Percentiles rank a stretch among this genome's conserved stretches.
These are phyloP conservation scores for Porcisia deanei DNA, from an alignment of 208 protist species.

Conservation along the genomic window DNA sequence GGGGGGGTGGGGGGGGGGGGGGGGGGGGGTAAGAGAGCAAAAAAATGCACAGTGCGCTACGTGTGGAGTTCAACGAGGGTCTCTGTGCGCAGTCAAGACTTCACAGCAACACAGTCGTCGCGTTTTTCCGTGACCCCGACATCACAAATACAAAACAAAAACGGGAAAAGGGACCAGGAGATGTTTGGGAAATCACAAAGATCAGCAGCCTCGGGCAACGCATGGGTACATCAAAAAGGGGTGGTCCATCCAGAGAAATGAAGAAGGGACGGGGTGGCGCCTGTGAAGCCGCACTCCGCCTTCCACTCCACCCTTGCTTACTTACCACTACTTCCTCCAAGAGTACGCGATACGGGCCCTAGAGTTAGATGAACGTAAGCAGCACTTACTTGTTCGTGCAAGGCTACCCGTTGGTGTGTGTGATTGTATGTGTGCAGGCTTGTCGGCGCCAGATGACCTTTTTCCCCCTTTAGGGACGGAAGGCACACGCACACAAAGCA, in stretches of 20 bases:
- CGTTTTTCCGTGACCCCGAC: no score
- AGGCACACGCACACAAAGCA: background rate
- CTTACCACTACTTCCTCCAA: background rate
- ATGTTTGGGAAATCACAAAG: constrained; percentile 65
- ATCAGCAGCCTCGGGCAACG: background rate
- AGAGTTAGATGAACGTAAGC: constrained; percentile 26
- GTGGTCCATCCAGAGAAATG: no score
- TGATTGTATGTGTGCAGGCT: background rate
- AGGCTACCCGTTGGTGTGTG: background rate
- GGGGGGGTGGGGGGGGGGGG: no score
- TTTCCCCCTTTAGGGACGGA: background rate
- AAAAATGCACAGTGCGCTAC: no score
- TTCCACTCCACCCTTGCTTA: constrained; percentile 12
- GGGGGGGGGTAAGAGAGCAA: no score
- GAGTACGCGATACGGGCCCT: constrained; percentile 14
- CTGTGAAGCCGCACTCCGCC: constrained; percentile 13
- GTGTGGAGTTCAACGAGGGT: no score
- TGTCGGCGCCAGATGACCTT: background rate
- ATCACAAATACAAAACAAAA: constrained; percentile 20
- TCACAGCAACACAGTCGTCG: no score
- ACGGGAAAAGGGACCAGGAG: constrained; percentile 94
- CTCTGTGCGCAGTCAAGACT: no score
- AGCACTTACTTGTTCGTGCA: background rate
- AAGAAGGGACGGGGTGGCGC: no score
- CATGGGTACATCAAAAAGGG: no score